phyloP scores from a whole-genome alignment of 768 basidiomycete genomes.

The Mycena metata region DNA sequence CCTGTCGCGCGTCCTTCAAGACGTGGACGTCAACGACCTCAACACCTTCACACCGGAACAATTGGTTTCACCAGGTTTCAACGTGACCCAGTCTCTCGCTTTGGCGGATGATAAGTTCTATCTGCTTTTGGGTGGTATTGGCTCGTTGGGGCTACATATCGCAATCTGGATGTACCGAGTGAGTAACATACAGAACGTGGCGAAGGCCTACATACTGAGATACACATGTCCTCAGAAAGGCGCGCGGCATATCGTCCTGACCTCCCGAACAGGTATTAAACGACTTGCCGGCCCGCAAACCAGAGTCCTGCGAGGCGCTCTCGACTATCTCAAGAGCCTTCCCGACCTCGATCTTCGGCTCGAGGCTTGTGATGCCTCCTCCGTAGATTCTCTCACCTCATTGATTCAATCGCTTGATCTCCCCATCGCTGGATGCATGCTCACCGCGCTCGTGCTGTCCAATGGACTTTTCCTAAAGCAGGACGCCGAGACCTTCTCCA shows the following conservation, averaged over 20 bases:
- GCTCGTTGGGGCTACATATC: constrained; percentile 52
- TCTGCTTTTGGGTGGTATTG: constrained; percentile 51
- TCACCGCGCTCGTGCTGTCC: constrained; percentile 48
- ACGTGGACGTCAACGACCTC: background rate
- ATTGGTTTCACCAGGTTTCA: background rate
- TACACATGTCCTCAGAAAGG: constrained; percentile 44
- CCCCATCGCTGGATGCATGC: constrained; percentile 50
- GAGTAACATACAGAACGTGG: constrained; percentile 1
- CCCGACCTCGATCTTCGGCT: constrained; percentile 49
- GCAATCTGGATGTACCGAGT: constrained; percentile 60
- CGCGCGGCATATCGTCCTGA: constrained; percentile 52
- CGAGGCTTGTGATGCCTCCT: constrained; percentile 48
- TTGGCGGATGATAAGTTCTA: background rate
- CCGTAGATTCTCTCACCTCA: constrained; percentile 34
- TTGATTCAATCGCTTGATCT: constrained; percentile 40
- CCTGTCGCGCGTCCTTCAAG: background rate
- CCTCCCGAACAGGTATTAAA: constrained; percentile 52
- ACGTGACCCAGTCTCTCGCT: background rate
- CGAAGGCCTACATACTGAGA: no score
- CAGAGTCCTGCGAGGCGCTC: background rate
- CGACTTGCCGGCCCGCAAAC: constrained; percentile 27
- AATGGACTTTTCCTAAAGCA: constrained; percentile 51
- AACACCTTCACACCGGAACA: background rate
- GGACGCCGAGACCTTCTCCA: constrained; percentile 45
- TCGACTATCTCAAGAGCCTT: constrained; percentile 46